Evolutionary conservation across 2,329 filamentous ascomycete species (phyloP), one percentile per base, ranked within the genome.

Genomic region (Canariomyces notabilis): DNA sequence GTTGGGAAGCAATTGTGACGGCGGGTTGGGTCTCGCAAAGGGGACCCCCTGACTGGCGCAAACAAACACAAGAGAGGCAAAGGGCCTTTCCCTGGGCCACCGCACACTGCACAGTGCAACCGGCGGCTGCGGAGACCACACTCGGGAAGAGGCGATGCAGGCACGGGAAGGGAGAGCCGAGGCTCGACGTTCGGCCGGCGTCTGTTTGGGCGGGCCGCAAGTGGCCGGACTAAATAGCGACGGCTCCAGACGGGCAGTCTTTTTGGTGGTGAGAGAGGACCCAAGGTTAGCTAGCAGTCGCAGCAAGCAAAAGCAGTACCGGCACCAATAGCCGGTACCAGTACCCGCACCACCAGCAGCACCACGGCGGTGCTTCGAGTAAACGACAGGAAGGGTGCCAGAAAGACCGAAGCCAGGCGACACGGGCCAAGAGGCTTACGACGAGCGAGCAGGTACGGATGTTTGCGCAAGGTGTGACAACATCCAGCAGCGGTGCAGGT

Each of bases 1-100:
- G 64, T 65, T 71, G 70, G 51, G 70, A 72, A 56, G 71, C 67
- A 70, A 75, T 75, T 55, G 66, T 74, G 69, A 59, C 70, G 70
- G 65, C 54, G 52, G 55, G 66, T 59, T 64, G 66, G 67, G 55
- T 53, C 55, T 66, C 70, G 61, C 59, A 48, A 43, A 58, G 44
- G 66, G 62, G 69, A 64, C 52, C 65, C 64, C 54, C 44, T 42
- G 44, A 51, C 44, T 29, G 26, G 26, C 26, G 26, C 26, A 29
- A 9, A 51, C 49, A 51, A 49, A 53, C 40, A 53, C 42, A 46
- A 41, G 34, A 31, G 33, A 48, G 43, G 40, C 44, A 43, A 52
- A 46, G 51, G n/a, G n/a, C n/a, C 49, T 52, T 48, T 48, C 50
- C 51, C 55, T 48, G 49, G 51, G 47, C 26, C 26, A 12, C 4